phyloP scores from a whole-genome alignment of 176 grass and related monocot species.

The Paspalum vaginatum region DNA sequence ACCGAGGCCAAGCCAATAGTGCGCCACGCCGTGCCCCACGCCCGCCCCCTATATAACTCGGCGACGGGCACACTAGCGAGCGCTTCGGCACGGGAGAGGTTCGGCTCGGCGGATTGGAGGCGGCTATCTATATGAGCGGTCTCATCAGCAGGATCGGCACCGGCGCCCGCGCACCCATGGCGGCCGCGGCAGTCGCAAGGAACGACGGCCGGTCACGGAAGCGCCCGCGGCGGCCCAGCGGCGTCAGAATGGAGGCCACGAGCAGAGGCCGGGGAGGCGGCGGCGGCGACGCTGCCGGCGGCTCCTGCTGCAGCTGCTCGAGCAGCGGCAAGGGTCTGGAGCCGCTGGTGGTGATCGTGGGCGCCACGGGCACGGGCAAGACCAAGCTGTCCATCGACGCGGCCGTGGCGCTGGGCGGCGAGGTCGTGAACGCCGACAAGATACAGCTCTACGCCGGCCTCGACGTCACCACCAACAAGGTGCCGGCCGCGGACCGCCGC shows the following conservation, averaged over 20 bases:
- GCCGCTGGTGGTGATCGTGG: slow-evolving; percentile 66
- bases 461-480: slow-evolving; percentile 94
- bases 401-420: slow-evolving; percentile 58
- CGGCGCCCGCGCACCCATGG: slow-evolving; percentile 45
- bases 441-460: slow-evolving; percentile 85
- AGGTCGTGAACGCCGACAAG: slow-evolving; percentile 92
- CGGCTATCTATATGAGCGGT: slow-evolving; percentile 54
- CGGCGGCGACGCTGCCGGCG: neutral
- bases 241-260: slow-evolving; percentile 20
- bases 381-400: slow-evolving; percentile 89
- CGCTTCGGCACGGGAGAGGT: neutral
- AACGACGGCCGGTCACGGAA: neutral
- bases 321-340: neutral
- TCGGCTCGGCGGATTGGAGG: neutral
- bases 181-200: slow-evolving; percentile 32
- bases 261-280: slow-evolving; percentile 26
- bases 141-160: slow-evolving; percentile 24
- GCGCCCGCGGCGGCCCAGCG: slow-evolving; percentile 5
- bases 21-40: no score
- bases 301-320: slow-evolving; percentile 3
- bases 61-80: neutral
- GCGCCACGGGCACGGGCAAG: slow-evolving; percentile 88
- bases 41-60: neutral
- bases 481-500: slow-evolving; percentile 53
- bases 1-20: neutral